phyloP scores from a whole-genome alignment of 257 asterid species.

The Solanum dulcamara region DNA sequence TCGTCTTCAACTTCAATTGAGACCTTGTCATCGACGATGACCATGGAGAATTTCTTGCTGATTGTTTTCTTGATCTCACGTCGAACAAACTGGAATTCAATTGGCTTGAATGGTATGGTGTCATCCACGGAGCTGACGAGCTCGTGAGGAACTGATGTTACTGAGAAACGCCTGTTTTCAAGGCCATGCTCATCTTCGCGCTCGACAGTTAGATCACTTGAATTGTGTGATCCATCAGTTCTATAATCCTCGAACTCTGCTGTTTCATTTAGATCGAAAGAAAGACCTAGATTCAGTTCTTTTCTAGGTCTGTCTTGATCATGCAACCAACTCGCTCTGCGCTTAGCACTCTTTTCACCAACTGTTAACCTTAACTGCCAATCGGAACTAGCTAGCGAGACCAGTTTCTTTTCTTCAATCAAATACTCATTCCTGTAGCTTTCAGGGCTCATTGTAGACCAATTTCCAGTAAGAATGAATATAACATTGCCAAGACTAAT shows the following conservation, averaged over 20 bases:
- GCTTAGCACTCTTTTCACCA: slow-evolving; percentile 43
- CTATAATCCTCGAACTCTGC: slow-evolving; percentile 35
- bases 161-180: slow-evolving; percentile 25
- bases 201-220: slow-evolving; percentile 72
- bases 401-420: slow-evolving; percentile 37
- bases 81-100: slow-evolving; percentile 39
- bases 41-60: slow-evolving; percentile 33
- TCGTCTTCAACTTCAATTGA: slow-evolving; percentile 52
- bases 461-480: slow-evolving; percentile 66
- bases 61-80: slow-evolving; percentile 73
- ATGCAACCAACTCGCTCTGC: slow-evolving; percentile 37
- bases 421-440: slow-evolving; percentile 19
- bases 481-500: slow-evolving; percentile 69
- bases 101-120: slow-evolving; percentile 67
- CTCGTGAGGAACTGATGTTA: slow-evolving; percentile 67
- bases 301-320: slow-evolving; percentile 35
- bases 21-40: slow-evolving; percentile 19
- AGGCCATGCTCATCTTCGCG: slow-evolving; percentile 52
- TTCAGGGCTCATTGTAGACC: slow-evolving; percentile 45
- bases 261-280: slow-evolving; percentile 65
- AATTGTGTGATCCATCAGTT: slow-evolving; percentile 58
- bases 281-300: slow-evolving; percentile 30
- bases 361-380: slow-evolving; percentile 54
- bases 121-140: slow-evolving; percentile 51
- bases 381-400: slow-evolving; percentile 26